Evolutionary conservation across 139 green algal genomes (phyloP), one percentile per base, ranked within the genome.

Genomic region (Desmodesmus armatus): DNA sequence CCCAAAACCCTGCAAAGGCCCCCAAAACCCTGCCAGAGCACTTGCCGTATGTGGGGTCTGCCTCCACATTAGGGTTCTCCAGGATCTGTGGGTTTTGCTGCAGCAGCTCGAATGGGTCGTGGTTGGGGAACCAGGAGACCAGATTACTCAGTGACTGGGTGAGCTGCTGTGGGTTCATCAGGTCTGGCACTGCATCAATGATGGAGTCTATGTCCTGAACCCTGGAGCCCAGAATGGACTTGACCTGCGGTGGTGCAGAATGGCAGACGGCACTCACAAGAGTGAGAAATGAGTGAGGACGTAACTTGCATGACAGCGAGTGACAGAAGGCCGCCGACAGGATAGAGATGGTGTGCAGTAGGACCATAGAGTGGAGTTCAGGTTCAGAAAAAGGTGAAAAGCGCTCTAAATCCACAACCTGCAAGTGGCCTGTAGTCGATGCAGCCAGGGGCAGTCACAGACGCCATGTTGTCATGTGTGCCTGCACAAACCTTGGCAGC

Each of bases 1-100:
- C 13, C 17, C 15, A 13, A 62, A 62, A 62, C 17, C 15, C 51
- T 13, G 17, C 51, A 62, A 62, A 62, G 51, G 13, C 51, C 51
- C 51, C 51, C 51, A 13, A 13, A 62, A 13, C 17, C 51, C 51
- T 17, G 15, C 51, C 51, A 62, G 15, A 17, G 15, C 13, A n/a
- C n/a, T n/a, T n/a, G n/a, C n/a, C 87, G 69, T 91, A 91, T n/a
- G 86, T 75, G 3, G 87, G 87, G 65, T 91, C 87, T 27, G 87
- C 83, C 66, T 87, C 84, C 62, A 89, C 65, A n/a, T 88, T 80
- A 31, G 87, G 79, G 35, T 87, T 78, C 35, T 74, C 31, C 29
- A 92, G 74, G 23, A 92, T 37, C 2, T 80, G 80, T 3, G 88
- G 87, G 83, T 91, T 89, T 15, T 84, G 66, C 63, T 83, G 39